phyloP scores from a whole-genome alignment of 768 basidiomycete species.

The Scleroderma citrinum region DNA sequence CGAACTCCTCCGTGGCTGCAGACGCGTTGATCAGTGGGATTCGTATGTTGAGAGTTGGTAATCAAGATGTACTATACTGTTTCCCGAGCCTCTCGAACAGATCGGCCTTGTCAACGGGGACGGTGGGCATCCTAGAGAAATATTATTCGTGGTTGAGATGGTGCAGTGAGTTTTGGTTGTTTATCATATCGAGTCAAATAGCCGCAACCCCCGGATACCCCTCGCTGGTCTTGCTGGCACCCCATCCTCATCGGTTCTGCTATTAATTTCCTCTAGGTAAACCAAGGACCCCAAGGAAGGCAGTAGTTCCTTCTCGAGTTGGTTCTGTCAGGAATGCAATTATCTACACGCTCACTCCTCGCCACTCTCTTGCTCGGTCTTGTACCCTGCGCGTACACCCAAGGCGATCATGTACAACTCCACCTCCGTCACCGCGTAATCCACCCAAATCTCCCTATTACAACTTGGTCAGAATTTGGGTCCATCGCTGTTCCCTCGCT shows the following conservation, averaged over 20 bases:
- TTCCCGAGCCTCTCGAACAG: slow-evolving; percentile 83
- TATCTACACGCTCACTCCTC: slow-evolving; percentile 8
- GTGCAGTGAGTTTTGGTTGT: too few species aligned
- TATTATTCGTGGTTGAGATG: too few species aligned
- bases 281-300: too few species aligned
- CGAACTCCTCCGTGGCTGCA: slow-evolving; percentile 89
- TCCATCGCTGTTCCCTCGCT: slow-evolving; percentile 18
- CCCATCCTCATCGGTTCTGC: too few species aligned
- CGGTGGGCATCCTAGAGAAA: slow-evolving; percentile 70
- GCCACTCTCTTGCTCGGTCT: slow-evolving; percentile 1
- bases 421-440: slow-evolving; percentile 26
- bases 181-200: slow-evolving; percentile 5
- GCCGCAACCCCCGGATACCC: slow-evolving; percentile 16
- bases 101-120: slow-evolving; percentile 93
- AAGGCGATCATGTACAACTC: slow-evolving; percentile 7
- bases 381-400: slow-evolving; percentile 4
- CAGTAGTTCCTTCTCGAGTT: too few species aligned
- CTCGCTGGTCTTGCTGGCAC: neutral
- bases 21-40: slow-evolving; percentile 9
- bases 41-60: slow-evolving; percentile 4
- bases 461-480: slow-evolving; percentile 21
- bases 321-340: neutral
- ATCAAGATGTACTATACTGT: slow-evolving; percentile 59
- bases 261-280: too few species aligned
- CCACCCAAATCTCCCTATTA: slow-evolving; percentile 25